Evolutionary conservation across 1,139 yeast genomes (phyloP), one percentile per base, ranked within the genome.

Genomic region (Diutina siamensis): DNA sequence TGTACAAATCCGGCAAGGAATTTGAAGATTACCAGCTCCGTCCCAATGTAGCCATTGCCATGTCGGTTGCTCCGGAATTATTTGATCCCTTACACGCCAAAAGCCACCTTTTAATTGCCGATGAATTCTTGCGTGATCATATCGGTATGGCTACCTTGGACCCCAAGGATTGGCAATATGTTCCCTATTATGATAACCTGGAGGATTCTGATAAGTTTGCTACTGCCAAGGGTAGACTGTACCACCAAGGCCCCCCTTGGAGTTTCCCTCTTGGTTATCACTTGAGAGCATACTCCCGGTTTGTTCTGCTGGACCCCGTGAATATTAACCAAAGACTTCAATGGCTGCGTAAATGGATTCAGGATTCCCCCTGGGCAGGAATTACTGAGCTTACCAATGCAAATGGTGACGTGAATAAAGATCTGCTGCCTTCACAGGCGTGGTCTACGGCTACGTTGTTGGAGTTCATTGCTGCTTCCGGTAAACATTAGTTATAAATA

Each of bases 171-270:
- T 75, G 80, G 68, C 88, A 92, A 62, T 92, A 92, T 62, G 74
- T 94, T 49, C 98, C 98, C 1, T 76, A 85, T 65, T 92, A 92
- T 63, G 68, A 70, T 55, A 92, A 92, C 59, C 67, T 89, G 45
- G 82, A 76, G 44, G 97, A 92, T 57, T 78, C 76, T 46, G 77
- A 74, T 8, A 96, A 92, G 60, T 92, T 88, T 69, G 88, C 94
- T 1, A 88, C 97, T 0, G 73, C 97, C 4, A 88, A 88, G 63
- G 98, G 98, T 18, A 75, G 97, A 56, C 92, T 92, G 63, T 92
- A 92, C 61, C 98, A 92, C 62, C 97, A 92, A 64, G 98, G 98
- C 2, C 98, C 98, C 1, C 98, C 92, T 60, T 92, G 98, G 98
- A 82, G 85, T 20, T 92, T 97, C 97, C 78, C 81, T 50, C 72